These are phyloP conservation scores for Lolium multiflorum DNA, from an alignment of 176 grass and related monocot genomes.

Conservation along the genomic window DNA sequence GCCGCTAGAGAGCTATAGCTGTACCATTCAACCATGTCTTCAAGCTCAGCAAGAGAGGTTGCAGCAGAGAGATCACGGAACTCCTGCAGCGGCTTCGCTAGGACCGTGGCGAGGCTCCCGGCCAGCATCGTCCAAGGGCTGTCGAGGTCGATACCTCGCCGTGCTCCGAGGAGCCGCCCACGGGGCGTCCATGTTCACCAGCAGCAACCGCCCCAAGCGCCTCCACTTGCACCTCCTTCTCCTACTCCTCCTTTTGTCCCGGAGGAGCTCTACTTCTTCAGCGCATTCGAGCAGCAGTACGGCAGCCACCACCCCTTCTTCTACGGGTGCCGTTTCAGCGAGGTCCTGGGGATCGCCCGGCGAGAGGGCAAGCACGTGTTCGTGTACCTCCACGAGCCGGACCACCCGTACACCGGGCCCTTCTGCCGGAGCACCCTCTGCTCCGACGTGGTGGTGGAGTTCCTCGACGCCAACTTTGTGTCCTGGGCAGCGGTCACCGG, in stretches of 20 bases:
- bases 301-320: conserved; percentile 69
- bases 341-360: conserved; percentile 58
- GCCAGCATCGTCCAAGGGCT: conserved; percentile 51
- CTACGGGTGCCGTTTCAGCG: conserved; percentile 65
- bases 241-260: conserved; percentile 17
- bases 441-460: conserved; percentile 70
- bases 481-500: conserved; percentile 55
- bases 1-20: neutral
- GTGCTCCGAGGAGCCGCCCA: conserved; percentile 33
- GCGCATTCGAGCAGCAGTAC: conserved; percentile 59
- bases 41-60: conserved; percentile 22
- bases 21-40: conserved; percentile 40
- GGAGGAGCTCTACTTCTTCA: conserved; percentile 69
- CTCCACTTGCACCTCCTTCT: neutral
- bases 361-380: conserved; percentile 65
- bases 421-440: conserved; percentile 74
- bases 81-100: conserved; percentile 54
- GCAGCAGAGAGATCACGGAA: conserved; percentile 29
- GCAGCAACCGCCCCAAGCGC: conserved; percentile 18
- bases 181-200: neutral
- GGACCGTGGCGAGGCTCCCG: conserved; percentile 52
- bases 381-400: conserved; percentile 67
- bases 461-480: conserved; percentile 79
- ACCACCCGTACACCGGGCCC: conserved; percentile 44
- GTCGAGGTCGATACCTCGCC: conserved; percentile 53